Evolutionary conservation across 768 basidiomycete species (phyloP).

Genomic region (Cystobasidium tubakii): DNA sequence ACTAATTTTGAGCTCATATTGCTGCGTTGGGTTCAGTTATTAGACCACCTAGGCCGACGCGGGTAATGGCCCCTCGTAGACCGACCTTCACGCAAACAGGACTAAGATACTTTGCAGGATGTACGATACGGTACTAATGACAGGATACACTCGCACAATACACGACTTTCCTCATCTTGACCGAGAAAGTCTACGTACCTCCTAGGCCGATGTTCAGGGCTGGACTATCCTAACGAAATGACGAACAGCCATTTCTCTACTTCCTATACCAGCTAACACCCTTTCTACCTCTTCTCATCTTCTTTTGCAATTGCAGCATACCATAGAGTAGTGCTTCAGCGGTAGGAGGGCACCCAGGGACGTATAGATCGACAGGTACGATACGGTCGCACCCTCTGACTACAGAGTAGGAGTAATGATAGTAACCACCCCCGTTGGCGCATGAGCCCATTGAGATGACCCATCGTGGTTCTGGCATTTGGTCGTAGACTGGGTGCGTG

Average conservation of each 20-base stretch:
- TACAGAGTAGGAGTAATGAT: slow-evolving; percentile 97
- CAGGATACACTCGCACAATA: neutral
- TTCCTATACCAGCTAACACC: slow-evolving; percentile 30
- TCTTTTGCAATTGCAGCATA: slow-evolving; percentile 35
- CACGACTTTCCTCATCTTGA: neutral
- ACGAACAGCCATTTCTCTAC: too few species aligned
- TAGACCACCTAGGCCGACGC: too few species aligned
- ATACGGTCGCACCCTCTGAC: slow-evolving; percentile 98
- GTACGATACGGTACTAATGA: neutral
- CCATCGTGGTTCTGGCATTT: slow-evolving; percentile 97
- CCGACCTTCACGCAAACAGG: neutral
- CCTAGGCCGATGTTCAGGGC: too few species aligned
- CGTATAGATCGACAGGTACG: slow-evolving; percentile 97
- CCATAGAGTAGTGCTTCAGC: slow-evolving; percentile 97
- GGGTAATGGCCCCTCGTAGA: too few species aligned
- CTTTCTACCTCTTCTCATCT: slow-evolving; percentile 15
- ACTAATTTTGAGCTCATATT: too few species aligned
- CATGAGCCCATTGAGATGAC: slow-evolving; percentile 99
- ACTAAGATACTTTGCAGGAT: neutral
- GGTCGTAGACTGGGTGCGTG: slow-evolving; percentile 35
- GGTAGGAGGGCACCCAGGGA: slow-evolving; percentile 61
- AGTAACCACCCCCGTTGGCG: slow-evolving; percentile 61
- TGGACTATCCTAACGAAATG: too few species aligned
- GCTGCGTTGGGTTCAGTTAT: too few species aligned
- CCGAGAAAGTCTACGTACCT: neutral